A percentile compares a stretch with the other conserved stretches of the same genome.
phyloP scores from a whole-genome alignment of 768 basidiomycete species.

The Trametopsis cervina region DNA sequence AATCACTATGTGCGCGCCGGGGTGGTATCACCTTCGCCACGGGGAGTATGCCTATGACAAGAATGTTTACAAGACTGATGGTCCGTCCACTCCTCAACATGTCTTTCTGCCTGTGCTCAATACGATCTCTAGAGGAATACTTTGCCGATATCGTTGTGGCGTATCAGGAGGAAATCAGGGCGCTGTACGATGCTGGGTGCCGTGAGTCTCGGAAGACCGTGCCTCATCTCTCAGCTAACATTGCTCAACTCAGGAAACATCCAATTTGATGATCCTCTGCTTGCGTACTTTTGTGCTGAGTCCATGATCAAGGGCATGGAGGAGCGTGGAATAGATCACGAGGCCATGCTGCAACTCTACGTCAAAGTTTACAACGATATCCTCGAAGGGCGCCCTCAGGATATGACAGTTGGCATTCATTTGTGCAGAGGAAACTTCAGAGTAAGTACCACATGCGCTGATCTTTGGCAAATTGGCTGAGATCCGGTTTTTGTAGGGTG shows the following conservation, averaged over 20 bases:
- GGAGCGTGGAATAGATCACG: slow-evolving; percentile 52
- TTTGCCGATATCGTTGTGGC: slow-evolving; percentile 42
- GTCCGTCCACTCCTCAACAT: slow-evolving; percentile 25
- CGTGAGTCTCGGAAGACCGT: slow-evolving; percentile 12
- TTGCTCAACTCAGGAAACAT: slow-evolving; percentile 21
- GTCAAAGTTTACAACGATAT: slow-evolving; percentile 57
- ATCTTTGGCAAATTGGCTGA: background rate
- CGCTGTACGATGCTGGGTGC: slow-evolving; percentile 38
- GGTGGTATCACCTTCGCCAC: slow-evolving; percentile 66
- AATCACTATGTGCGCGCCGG: slow-evolving; percentile 63
- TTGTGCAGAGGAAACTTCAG: slow-evolving; percentile 45
- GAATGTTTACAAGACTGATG: slow-evolving; percentile 54
- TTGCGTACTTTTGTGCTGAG: slow-evolving; percentile 62
- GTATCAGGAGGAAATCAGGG: slow-evolving; percentile 38
- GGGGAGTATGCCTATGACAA: slow-evolving; percentile 55
- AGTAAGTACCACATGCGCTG: slow-evolving; percentile 3
- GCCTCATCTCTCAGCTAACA: background rate
- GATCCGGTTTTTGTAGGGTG: slow-evolving; percentile 25
- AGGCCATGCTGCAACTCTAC: slow-evolving; percentile 57
- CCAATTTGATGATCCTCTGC: slow-evolving; percentile 41
- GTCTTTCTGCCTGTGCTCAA: background rate
- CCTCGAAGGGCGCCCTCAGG: slow-evolving; percentile 43
- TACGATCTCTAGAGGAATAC: slow-evolving; percentile 29
- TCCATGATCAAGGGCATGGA: slow-evolving; percentile 49
- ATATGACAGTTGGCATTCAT: slow-evolving; percentile 51